Percentiles rank a stretch among this genome's conserved stretches.
These are phyloP conservation scores for Fistulifera pelliculosa DNA, from an alignment of 108 stramenopile genomes.

Conservation along the genomic window DNA sequence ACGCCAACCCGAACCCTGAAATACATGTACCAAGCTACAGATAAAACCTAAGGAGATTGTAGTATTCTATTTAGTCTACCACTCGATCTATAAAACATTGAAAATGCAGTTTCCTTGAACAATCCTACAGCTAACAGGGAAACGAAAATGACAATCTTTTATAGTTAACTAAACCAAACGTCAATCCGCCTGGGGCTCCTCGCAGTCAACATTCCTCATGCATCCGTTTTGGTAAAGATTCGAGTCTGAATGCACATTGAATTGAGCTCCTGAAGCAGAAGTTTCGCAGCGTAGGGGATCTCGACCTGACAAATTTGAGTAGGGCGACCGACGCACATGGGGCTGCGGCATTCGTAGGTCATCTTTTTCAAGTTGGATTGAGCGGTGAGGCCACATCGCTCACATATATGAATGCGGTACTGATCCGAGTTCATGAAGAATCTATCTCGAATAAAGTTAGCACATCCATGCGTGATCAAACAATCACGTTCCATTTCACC, in stretches of 20 bases:
- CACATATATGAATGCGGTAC: conserved; percentile 95
- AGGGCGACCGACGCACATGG: conserved; percentile 71
- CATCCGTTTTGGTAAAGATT: conserved; percentile 26
- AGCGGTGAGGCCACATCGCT: conserved; percentile 94
- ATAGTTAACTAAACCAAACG: no score
- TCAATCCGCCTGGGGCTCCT: no score
- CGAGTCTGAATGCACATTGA: conserved; percentile 90
- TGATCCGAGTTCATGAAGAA: conserved; percentile 97
- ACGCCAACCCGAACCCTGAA: no score
- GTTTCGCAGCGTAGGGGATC: conserved; percentile 99
- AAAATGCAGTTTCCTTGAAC: no score
- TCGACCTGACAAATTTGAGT: conserved; percentile 86
- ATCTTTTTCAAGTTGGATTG: conserved; percentile 95
- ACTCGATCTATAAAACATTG: no score
- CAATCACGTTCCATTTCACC: conserved; percentile 99
- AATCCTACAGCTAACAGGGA: no score
- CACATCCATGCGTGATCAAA: conserved; percentile 97
- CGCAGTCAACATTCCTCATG: no score
- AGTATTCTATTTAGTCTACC: no score
- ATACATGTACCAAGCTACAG: no score
- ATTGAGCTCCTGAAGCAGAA: conserved; percentile 96
- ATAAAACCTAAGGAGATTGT: no score
- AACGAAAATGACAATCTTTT: no score
- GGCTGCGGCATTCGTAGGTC: conserved; percentile 90
- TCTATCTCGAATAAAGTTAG: conserved; percentile 96